A percentile compares a stretch with the other conserved stretches of the same genome.
Evolutionary conservation across 192 early-diverging fungal species (phyloP).

Genomic region (Backusella sp.): DNA sequence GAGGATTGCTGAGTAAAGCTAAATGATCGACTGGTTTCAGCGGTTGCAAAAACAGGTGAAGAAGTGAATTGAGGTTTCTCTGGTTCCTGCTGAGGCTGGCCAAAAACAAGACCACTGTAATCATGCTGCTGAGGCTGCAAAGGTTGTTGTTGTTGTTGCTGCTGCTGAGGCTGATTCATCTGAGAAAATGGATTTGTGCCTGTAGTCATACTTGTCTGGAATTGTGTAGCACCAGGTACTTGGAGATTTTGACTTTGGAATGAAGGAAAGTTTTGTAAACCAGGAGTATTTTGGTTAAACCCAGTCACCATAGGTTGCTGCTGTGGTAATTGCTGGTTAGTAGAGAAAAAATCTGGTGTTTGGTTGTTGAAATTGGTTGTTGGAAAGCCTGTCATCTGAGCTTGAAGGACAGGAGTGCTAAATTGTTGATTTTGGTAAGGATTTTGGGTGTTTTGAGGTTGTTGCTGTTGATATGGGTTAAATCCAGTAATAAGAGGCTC

Average conservation of each 20-base stretch:
- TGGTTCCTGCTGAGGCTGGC: not conserved
- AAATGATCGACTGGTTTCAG: not conserved
- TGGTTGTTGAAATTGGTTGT: not conserved
- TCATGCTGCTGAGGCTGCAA: constrained; percentile 9
- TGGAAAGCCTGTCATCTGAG: constrained; percentile 30
- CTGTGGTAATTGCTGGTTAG: constrained; percentile 16
- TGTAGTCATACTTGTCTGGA: constrained; percentile 13
- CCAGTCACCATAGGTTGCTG: constrained; percentile 12
- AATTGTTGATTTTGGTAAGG: constrained; percentile 36
- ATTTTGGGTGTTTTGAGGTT: constrained; percentile 27
- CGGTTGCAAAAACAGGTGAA: not conserved
- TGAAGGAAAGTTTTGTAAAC: not conserved
- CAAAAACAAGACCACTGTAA: constrained; percentile 15
- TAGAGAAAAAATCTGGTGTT: too few relatives aligned
- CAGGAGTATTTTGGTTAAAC: not conserved
- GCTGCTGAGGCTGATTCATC: not conserved
- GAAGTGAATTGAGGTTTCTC: not conserved
- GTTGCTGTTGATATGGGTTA: constrained; percentile 17
- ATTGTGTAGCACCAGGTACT: not conserved
- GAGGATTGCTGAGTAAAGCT: not conserved
- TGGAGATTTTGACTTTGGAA: constrained; percentile 11
- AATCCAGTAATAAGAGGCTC: constrained; percentile 5
- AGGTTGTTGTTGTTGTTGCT: constrained; percentile 5
- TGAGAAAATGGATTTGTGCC: constrained; percentile 27
- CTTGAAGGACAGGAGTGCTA: constrained; percentile 19